Conservation (phyloP, 768 basidiomycete genomes). For the Dendrothele bispora region DNA sequence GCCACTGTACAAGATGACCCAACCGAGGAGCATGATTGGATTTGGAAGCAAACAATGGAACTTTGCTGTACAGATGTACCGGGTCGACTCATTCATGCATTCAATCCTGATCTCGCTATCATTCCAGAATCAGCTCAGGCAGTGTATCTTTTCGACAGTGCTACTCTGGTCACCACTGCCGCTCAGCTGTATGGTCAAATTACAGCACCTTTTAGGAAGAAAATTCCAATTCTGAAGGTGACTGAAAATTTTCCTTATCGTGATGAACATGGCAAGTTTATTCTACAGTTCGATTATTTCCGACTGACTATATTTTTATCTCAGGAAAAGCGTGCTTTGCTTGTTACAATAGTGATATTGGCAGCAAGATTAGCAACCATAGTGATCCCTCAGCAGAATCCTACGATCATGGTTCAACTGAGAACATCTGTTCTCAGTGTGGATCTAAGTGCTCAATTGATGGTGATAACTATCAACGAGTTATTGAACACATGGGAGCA, state of each 20-base stretch:
- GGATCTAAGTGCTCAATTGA: too few relatives aligned
- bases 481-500: slow-evolving; percentile 1
- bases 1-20: not conserved
- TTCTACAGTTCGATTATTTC: not conserved
- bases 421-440: not conserved
- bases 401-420: not conserved
- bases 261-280: not conserved
- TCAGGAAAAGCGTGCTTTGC: not conserved
- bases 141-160: slow-evolving; percentile 1
- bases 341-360: not conserved
- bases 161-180: not conserved
- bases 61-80: not conserved
- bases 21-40: not conserved
- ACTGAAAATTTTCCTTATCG: not conserved
- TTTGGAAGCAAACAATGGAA: not conserved
- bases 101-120: not conserved
- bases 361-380: not conserved
- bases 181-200: not conserved
- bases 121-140: not conserved
- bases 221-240: not conserved
- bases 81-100: not conserved
- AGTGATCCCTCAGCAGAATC: not conserved
- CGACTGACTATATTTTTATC: not conserved
- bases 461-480: too few relatives aligned
- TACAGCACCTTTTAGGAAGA: not conserved